Evolutionary conservation across 2,329 filamentous ascomycete genomes (phyloP), one percentile per base, ranked within the genome.

Genomic region (Ustulina deusta): DNA sequence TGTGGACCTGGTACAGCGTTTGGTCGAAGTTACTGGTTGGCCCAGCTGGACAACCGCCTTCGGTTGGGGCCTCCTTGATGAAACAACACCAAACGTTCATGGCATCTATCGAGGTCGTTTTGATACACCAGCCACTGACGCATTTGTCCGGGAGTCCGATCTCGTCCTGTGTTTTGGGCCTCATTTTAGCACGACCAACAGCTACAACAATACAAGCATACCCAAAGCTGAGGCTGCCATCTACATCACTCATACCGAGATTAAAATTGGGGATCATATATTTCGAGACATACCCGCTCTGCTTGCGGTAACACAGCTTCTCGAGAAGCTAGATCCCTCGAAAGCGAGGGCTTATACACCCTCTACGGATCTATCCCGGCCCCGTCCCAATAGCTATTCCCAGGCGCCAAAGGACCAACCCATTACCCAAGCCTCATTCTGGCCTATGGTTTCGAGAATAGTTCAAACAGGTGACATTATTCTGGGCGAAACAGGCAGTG

Each of bases 401-500:
- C 64, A 71, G 6, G 64, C 71, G 1, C 29, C 65, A 0, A 61
- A 60, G 0, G 60, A 80, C 11, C 76, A 78, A 3, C 75, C 78
- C 2, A 83, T 88, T 20, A 81, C 82, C 3, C 83, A 86, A 54
- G 81, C 82, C 36, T 82, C 80, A 52, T 80, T 86, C 63, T 89
- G 82, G 83, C 79, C 79, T 46, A 75, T 80, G 13, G 76, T 86
- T 29, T 81, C 77, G 52, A 79, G 79, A 10, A 82, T 87, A 75
- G 76, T 89, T 66, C 79, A 78, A 10, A 77, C 82, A 1, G 83
- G 84, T 5, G 87, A 90, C 72, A 84, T 89, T 44, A 72, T 90
- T 17, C 79, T 89, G 51, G 83, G 83, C 3, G 87, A 89, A 74
- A 88, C 87, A 0, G 88, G 87, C 5, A 90, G 87, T 2, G 80